Evolutionary conservation across 352 stramenopile species (phyloP), one percentile per base, ranked within the genome.

Genomic region (Pythium grandisporangium): DNA sequence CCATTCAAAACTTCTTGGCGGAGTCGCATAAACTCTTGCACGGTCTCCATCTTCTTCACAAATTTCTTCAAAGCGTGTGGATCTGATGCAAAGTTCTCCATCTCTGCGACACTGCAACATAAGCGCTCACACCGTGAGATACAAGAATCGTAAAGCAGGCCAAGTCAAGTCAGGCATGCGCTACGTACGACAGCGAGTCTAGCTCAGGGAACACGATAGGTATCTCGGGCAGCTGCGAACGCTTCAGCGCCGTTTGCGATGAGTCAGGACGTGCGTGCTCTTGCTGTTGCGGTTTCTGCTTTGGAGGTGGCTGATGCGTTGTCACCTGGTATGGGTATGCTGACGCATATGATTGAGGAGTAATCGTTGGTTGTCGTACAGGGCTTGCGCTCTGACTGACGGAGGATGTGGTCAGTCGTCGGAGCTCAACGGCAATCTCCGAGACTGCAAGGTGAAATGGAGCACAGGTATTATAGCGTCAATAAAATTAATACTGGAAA

Each of bases 141-240:
- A 4, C 2, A 7, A 13, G 12, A 21, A 22, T 16, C 11, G 19
- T 12, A 10, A 41, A 21, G 21, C 4, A 21, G 21, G 19, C 11
- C 25, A 24, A 41, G 4, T 39, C 5, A n/a, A n/a, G n/a, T n/a
- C n/a, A n/a, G n/a, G n/a, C n/a, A n/a, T n/a, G n/a, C 34, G 5
- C 45, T 22, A 65, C 70, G 55, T 70, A 92, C 78, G 71, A 82
- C 2, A 92, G 51, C 37, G 86, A 69, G 45, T 92, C 75, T 3
- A 92, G 65, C 34, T 83, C 74, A 0, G 71, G 71, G 34, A 88
- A 85, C 20, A 79, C 66, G 17, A 76, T 49, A 26, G 79, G 79
- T 36, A 88, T 89, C 20, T 70, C 63, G 0, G 79, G 79, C 63
- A 89, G 77, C 35, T 89, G 75, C 0, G 75, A 82, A 8, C 70